phyloP scores from a whole-genome alignment of 805 yeast genomes.

The Candida insectalens region DNA sequence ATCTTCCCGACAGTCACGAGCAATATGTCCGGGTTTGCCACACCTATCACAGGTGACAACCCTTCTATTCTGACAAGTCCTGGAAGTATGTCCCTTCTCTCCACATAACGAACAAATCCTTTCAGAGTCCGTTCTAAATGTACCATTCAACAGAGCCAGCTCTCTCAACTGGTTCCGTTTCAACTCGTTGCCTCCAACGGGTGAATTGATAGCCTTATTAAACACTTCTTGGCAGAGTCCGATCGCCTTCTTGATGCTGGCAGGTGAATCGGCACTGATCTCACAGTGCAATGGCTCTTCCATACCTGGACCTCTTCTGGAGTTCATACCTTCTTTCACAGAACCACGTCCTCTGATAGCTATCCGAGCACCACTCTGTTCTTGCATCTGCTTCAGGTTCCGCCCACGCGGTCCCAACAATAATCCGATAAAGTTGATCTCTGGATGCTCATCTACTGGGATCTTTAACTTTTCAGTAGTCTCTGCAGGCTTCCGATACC shows the following conservation, averaged over 20 bases:
- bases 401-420: conserved; percentile 94
- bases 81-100: conserved; percentile 51
- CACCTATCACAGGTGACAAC: conserved; percentile 67
- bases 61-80: conserved; percentile 53
- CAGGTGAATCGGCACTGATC: conserved; percentile 74
- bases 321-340: conserved; percentile 79
- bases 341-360: conserved; percentile 95
- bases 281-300: conserved; percentile 86
- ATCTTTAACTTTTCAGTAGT: conserved; percentile 75
- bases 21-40: conserved; percentile 78
- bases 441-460: conserved; percentile 83
- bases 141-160: conserved; percentile 90
- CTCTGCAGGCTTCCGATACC: conserved; percentile 54
- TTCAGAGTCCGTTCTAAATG: conserved; percentile 63
- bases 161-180: conserved; percentile 88
- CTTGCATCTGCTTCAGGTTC: conserved; percentile 72
- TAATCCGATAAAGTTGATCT: conserved; percentile 85
- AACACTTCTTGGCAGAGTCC: conserved; percentile 66
- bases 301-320: conserved; percentile 35
- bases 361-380: conserved; percentile 78
- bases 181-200: conserved; percentile 87
- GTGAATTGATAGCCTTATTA: conserved; percentile 75
- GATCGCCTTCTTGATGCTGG: conserved; percentile 66
- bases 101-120: conserved; percentile 60
- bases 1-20: conserved; percentile 65